Conservation (phyloP, 2,329 filamentous ascomycete genomes). For the Colletotrichum cordylinicola region DNA sequence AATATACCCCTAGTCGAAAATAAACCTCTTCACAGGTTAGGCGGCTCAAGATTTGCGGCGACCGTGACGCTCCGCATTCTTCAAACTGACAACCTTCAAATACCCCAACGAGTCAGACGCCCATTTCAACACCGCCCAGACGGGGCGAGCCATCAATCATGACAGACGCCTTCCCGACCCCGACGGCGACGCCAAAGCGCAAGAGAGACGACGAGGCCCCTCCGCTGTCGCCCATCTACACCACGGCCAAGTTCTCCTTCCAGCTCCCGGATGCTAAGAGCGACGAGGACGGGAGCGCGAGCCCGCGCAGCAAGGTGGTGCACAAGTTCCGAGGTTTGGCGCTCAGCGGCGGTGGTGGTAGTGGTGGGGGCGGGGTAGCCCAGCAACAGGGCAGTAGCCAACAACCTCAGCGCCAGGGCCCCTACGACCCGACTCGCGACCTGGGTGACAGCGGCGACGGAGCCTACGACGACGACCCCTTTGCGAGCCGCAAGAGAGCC, state of each 20-base stretch:
- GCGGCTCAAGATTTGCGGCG: neutral
- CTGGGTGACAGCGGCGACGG: conserved; percentile 26
- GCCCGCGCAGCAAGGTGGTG: conserved; percentile 58
- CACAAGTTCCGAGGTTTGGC: conserved; percentile 58
- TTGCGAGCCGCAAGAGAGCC: conserved; percentile 41
- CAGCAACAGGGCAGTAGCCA: conserved; percentile 20
- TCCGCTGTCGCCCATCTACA: conserved; percentile 33
- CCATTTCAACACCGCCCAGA: conserved; percentile 12
- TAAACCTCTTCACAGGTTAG: accelerated
- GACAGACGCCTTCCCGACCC: conserved; percentile 17
- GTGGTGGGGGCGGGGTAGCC: conserved; percentile 49
- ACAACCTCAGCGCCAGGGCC: conserved; percentile 11
- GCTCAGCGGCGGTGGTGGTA: conserved; percentile 40
- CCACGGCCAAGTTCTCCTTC: conserved; percentile 49
- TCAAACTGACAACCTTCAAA: neutral
- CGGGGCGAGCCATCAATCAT: neutral
- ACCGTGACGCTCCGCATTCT: neutral
- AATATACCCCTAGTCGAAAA: neutral
- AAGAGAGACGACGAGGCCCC: conserved; percentile 45
- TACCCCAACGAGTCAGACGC: neutral
- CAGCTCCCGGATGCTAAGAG: conserved; percentile 36
- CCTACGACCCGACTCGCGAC: conserved; percentile 21
- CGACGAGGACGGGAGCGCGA: conserved; percentile 53
- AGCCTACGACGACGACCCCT: conserved; percentile 33
- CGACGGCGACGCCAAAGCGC: conserved; percentile 47